Base-by-base conservation (phyloP, 148 eudicot species). In the Amaranthus cruentus region DNA sequence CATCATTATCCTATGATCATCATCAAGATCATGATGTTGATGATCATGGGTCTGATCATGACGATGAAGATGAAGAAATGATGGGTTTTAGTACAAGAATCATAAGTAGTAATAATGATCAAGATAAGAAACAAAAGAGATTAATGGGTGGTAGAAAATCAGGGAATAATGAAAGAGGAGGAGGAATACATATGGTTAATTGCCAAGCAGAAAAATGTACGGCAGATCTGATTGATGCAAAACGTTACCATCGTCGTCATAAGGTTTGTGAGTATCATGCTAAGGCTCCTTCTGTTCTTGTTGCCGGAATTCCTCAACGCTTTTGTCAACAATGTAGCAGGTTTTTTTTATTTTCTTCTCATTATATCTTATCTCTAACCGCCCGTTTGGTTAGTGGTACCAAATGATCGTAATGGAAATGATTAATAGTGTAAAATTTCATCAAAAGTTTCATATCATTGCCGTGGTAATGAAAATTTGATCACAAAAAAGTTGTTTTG, bases 241-340 rank as follows among this genome's bases (percentile, higher is more conserved):
- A 83, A 80, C 71, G 78, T 18, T 86, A 86, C 65, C 85, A 86
- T 58, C 80, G 83, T 3, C 85, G 88, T 62, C 88, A 86, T 65
- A 86, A 77, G 81, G 88, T 86, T 14, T 86, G 88, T 72, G 85
- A 83, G 71, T 62, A 67, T 38, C 88, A 86, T 60, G 77, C 88
- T 68, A 86, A 86, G 77, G 83, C 86, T 0, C 69, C 83, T 3
- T 80, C 72, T 9, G 88, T 75, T 2, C 43, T 81, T 38, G 78
- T 86, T 47, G 69, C 64, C 11, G 88, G 86, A 10, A 48, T 79
- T 9, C 73, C 64, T 12, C 86, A 83, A 62, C 81, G 88, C 14
- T 85, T 85, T 64, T 85, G 85, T 63, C 88, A 83, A 68, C 88
- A 85, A 75, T 86, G 88, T 54, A 86, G 88, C 88, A 86, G 88